These are phyloP conservation scores for Coccomyxa sp. DNA, from an alignment of 139 green algal species.

Conservation along the genomic window DNA sequence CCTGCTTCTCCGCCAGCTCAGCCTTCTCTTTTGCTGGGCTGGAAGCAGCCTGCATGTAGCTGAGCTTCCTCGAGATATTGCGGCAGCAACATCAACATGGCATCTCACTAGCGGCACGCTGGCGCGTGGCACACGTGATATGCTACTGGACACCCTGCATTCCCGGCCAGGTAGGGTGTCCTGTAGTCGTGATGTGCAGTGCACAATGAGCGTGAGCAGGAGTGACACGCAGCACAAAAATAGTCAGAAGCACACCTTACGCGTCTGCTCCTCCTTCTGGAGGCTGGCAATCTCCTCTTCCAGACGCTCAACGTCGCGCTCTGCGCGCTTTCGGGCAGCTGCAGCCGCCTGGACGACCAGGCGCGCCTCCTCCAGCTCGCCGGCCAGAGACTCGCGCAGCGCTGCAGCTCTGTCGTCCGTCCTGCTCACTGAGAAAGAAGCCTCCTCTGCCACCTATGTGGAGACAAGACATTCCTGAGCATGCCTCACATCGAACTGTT, in stretches of 20 bases:
- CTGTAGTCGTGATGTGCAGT: neutral
- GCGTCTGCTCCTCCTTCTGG: neutral
- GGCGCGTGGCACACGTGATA: neutral
- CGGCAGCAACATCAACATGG: neutral
- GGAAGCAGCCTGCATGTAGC: no score
- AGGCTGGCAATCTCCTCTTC: neutral
- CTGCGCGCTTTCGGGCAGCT: slow-evolving; percentile 2
- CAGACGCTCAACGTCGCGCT: slow-evolving; percentile 2
- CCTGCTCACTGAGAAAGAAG: neutral
- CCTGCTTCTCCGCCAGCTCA: no score
- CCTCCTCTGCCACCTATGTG: neutral
- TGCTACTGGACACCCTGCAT: neutral
- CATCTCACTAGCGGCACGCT: neutral
- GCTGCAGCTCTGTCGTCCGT: neutral
- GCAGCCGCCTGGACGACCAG: slow-evolving; percentile 7
- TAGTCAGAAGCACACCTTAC: neutral
- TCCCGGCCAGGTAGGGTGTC: neutral
- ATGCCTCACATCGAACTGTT: neutral
- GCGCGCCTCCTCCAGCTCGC: slow-evolving; percentile 8
- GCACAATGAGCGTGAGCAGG: neutral
- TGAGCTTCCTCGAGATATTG: no score
- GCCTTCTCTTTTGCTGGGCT: no score
- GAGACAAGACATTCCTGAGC: neutral
- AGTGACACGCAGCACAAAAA: neutral
- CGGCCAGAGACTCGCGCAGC: neutral